Evolutionary conservation across 768 basidiomycete genomes (phyloP), one percentile per base, ranked within the genome.

Genomic region (Podaxis sp.): DNA sequence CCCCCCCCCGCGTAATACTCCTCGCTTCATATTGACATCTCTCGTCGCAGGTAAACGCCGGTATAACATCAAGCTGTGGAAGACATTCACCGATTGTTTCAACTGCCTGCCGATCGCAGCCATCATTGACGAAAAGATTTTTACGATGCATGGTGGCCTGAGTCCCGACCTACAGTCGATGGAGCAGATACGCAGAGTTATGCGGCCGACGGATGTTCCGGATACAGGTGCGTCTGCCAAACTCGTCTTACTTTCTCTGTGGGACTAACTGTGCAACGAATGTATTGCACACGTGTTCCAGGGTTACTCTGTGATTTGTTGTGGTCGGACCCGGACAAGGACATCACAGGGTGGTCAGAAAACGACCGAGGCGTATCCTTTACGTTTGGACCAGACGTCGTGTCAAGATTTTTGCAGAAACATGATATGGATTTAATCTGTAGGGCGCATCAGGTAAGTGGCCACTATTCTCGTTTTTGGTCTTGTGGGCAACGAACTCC

Each of bases 41-140:
- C 27, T 29, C 7, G 55, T 36, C 62, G 15, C 73, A 98, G 96
- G 96, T 85, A 99, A 99, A 83, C 94, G 96, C 75, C 89, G 96
- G 73, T 98, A 98, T 85, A 99, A 98, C 83, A 99, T 99, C 85
- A 99, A 99, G 78, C 84, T 98, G 73, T 99, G 96, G 96, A 99
- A 99, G 85, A 99, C 96, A 38, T 99, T 99, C 77, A 99, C 96
- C 63, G 96, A 99, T 75, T 98, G 96, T 80, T 99, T 99, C 85
- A 99, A 99, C 81, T 98, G 96, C 75, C 81, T 98, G 67, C 96
- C 96, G 40, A 98, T 99, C 75, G 96, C 96, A 53, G 96, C 96
- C 69, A 98, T 99, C 78, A 98, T 99, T 75, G 96, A 98, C 79
- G 96, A 98, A 79, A 99, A 98, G 82, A 99, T 99, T 74, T 98